Evolutionary conservation across 2,329 filamentous ascomycete species (phyloP), one percentile per base, ranked within the genome.

Genomic region (Fonsecaea monophora): DNA sequence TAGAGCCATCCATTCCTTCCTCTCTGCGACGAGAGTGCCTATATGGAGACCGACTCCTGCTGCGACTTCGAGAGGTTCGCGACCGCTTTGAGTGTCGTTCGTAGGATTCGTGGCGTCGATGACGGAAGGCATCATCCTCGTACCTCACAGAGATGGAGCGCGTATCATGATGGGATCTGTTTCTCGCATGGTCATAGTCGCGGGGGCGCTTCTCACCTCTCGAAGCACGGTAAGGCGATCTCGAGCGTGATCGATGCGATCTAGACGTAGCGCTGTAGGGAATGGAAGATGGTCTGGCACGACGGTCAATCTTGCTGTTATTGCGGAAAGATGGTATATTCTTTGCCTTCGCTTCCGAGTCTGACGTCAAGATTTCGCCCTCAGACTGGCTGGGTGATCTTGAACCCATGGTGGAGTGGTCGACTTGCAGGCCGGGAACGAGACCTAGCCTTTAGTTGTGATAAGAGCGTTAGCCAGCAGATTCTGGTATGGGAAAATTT

Each of bases 221-320:
- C 60, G 73, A 73, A 54, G 76, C 75, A 68, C 78, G 76, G 73
- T 80, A 79, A 45, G 80, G 77, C 64, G 80, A 81, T 73, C 80
- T 76, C 67, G 79, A 81, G 71, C 78, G 73, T 68, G 77, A 75
- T 72, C 76, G 73, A 75, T 62, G 69, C 54, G 68, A 59, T 67
- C 81, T 78, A 70, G 77, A 75, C 74, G 79, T 75, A 32, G 62
- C 38, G 63, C 53, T 58, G 15, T 68, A 60, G 53, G 62, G 54
- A 38, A 57, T 60, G 74, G 75, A 74, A 84, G 85, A 87, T 82
- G 81, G 85, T 94, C 92, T 96, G 91, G 90, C 87, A 86, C 85
- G 88, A 87, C 90, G 91, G 92, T 96, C 91, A 96, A 96, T 89
- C 87, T 86, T 89, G 87, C 83, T 89, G 90, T 88, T 86, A 86